Evolutionary conservation across 352 stramenopile genomes (phyloP), one percentile per base, ranked within the genome.

Genomic region (Globisporangium ultimum): DNA sequence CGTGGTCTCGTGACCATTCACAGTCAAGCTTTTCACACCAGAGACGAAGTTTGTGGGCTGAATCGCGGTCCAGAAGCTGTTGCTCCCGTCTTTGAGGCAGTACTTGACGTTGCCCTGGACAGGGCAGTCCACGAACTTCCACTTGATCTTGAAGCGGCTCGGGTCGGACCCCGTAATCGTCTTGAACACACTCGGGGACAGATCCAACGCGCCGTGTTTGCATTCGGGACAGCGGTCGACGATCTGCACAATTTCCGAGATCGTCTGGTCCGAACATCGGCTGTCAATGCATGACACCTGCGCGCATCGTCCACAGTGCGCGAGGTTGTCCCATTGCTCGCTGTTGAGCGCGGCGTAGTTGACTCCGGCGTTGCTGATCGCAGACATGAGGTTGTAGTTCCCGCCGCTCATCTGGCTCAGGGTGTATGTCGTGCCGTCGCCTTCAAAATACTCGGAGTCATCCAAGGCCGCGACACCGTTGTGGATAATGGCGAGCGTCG

Each of bases 191-290:
- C 48, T 64, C 1, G 70, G 67, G n/a, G 68, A 80, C 15, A 88
- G 47, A 71, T 85, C 56, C 64, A 80, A 50, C 51, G 88, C 81
- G 36, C 84, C 84, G n/a, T 86, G 45, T 28, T 62, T 63, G 69
- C 84, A 93, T 61, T 91, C 84, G 1, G 84, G 84, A 51, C 84
- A 93, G 3, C 76, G 75, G 61, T 93, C 81, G 11, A 89, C 61
- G 47, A 93, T 72, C 54, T 90, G 73, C 41, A 90, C 72, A 28
- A 83, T 56, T 21, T 79, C 60, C 2, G 64, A 76, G 51, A 49
- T 78, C 41, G 53, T 67, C 48, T 72, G 63, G 60, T 82, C 68
- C 13, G 62, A 36, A 45, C 82, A 91, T 0, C 71, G 65, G n/a
- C 68, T 28, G 59, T 92, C 83, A 17, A 47, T 61, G 52, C 80